Percentiles rank a stretch among this genome's conserved stretches.
These are phyloP conservation scores for Komagataella pastoris DNA, from an alignment of 805 yeast genomes.

Conservation along the genomic window DNA sequence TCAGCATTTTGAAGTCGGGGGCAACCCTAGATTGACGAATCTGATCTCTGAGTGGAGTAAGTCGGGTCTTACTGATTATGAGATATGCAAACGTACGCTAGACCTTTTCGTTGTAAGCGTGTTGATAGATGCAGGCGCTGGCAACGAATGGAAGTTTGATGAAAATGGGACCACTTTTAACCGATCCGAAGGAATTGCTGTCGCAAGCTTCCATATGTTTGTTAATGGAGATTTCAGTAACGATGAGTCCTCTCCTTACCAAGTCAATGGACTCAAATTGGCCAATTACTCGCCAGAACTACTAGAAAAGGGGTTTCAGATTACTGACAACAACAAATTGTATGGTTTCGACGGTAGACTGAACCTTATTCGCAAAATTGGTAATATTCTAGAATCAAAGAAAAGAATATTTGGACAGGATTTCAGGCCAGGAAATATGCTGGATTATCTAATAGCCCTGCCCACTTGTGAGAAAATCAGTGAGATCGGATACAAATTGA, in stretches of 20 bases:
- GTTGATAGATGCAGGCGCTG: constrained; percentile 58
- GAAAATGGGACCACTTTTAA: constrained; percentile 16
- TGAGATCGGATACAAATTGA: constrained; percentile 16
- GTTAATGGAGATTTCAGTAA: constrained; percentile 27
- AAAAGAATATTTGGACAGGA: constrained; percentile 24
- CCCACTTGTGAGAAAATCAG: constrained; percentile 8
- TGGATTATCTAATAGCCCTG: constrained; percentile 28
- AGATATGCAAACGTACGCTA: constrained; percentile 37
- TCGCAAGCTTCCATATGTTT: constrained; percentile 45
- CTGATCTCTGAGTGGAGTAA: constrained; percentile 25
- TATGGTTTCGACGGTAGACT: constrained; percentile 44
- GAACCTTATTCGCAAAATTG: constrained; percentile 30
- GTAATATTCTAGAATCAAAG: constrained; percentile 27
- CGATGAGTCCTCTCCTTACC: constrained; percentile 19
- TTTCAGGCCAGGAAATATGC: constrained; percentile 32
- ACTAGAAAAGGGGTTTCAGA: constrained; percentile 32
- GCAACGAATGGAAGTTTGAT: constrained; percentile 43
- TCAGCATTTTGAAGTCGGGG: constrained; percentile 48
- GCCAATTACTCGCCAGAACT: constrained; percentile 18
- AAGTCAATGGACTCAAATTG: constrained; percentile 31
- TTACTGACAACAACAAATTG: constrained; percentile 30
- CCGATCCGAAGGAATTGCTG: constrained; percentile 54
- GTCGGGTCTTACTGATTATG: constrained; percentile 14
- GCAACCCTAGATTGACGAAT: constrained; percentile 26
- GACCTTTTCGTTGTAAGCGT: constrained; percentile 51